Conservation (phyloP, 495 filamentous ascomycete species). For the Bombardia bombarda region DNA sequence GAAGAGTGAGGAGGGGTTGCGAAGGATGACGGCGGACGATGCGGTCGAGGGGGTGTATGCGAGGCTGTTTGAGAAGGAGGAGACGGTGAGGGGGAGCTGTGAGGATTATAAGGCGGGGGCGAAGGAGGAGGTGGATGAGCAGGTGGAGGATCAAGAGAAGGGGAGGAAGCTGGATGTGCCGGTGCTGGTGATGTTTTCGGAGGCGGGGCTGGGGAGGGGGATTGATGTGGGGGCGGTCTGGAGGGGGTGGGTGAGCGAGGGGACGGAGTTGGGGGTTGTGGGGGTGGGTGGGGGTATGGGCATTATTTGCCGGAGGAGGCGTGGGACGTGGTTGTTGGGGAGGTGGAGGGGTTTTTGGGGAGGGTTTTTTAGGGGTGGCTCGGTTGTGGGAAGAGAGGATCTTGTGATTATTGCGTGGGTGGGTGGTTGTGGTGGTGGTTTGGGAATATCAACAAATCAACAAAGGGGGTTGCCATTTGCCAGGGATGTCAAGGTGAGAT, state of each 20-base stretch:
- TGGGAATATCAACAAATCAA: background rate
- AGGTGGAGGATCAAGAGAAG: conserved; percentile 34
- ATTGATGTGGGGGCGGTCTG: conserved; percentile 38
- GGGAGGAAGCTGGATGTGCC: conserved; percentile 35
- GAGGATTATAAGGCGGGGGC: conserved; percentile 42
- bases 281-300: conserved; percentile 32
- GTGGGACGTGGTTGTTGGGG: conserved; percentile 27
- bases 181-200: conserved; percentile 36
- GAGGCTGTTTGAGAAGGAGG: conserved; percentile 28
- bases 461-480: too few relatives aligned
- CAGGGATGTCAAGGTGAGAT: too few relatives aligned
- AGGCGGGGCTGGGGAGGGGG: conserved; percentile 31
- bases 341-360: conserved; percentile 20
- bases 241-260: conserved; percentile 36
- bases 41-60: conserved; percentile 32
- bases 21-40: conserved; percentile 9
- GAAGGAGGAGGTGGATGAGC: conserved; percentile 29
- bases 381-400: background rate
- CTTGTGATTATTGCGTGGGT: background rate
- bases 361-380: background rate
- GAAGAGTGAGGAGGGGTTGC: conserved; percentile 11
- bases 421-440: background rate
- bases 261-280: conserved; percentile 15
- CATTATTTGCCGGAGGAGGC: conserved; percentile 47
- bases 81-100: conserved; percentile 29